Percentiles rank a stretch among this genome's conserved stretches.
These are phyloP conservation scores for Calonectria pauciramosa DNA, from an alignment of 2,329 filamentous ascomycete species.

Conservation along the genomic window DNA sequence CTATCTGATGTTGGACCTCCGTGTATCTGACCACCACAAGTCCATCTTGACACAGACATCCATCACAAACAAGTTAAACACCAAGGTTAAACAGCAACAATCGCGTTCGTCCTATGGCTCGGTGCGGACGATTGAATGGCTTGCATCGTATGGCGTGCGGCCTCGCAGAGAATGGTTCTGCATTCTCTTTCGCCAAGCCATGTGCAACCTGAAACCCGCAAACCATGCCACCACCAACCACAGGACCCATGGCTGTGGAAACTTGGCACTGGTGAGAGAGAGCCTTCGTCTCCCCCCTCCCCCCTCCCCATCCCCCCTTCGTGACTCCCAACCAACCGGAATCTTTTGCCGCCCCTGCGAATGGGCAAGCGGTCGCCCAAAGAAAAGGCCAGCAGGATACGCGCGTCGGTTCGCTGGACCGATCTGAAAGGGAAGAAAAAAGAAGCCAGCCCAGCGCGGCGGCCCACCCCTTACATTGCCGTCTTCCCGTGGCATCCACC, in stretches of 20 bases:
- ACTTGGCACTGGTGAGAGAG: neutral
- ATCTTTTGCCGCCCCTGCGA: neutral
- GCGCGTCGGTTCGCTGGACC: slow-evolving; percentile 31
- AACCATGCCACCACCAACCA: neutral
- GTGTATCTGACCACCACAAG: neutral
- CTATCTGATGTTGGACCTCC: neutral
- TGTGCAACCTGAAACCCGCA: slow-evolving; percentile 44
- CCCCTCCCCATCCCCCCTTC: neutral
- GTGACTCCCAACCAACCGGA: slow-evolving; percentile 31
- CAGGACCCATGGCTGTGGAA: neutral
- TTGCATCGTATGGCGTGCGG: neutral
- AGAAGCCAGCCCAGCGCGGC: neutral
- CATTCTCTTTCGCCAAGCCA: slow-evolving; percentile 7
- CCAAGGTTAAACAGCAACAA: neutral
- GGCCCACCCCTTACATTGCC: slow-evolving; percentile 25
- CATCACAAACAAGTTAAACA: neutral
- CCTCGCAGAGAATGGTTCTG: neutral
- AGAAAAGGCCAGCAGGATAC: neutral
- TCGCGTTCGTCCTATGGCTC: neutral
- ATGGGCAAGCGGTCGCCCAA: neutral
- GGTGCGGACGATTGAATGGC: neutral
- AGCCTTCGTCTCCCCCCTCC: too few species aligned
- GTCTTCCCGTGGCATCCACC: slow-evolving; percentile 10
- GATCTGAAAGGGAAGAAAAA: slow-evolving; percentile 34
- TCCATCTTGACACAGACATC: neutral